phyloP scores from a whole-genome alignment of 371 early-diverging fungal species.

The Choanephora cucurbitarum region DNA sequence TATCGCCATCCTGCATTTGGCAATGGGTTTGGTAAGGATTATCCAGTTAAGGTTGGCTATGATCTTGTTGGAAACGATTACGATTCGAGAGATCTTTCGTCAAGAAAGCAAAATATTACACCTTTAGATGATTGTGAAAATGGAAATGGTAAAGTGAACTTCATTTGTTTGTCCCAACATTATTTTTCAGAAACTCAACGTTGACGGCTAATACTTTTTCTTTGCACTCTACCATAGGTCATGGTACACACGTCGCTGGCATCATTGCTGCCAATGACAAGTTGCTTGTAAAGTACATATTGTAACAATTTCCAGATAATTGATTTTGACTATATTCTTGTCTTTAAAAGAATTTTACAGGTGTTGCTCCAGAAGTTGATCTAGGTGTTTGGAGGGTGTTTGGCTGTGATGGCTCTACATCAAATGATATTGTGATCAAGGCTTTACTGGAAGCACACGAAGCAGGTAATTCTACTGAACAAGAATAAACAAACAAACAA shows the following conservation, averaged over 20 bases:
- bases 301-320: no score
- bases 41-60: slow-evolving; percentile 55
- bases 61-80: slow-evolving; percentile 57
- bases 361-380: slow-evolving; percentile 68
- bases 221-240: no score
- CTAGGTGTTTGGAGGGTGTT: slow-evolving; percentile 69
- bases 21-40: slow-evolving; percentile 64
- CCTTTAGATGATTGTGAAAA: slow-evolving; percentile 25
- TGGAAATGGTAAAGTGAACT: slow-evolving; percentile 21
- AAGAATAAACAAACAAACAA: no score
- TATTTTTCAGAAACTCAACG: no score
- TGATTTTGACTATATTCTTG: no score
- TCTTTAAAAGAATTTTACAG: slow-evolving; percentile 45
- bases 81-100: slow-evolving; percentile 18
- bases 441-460: slow-evolving; percentile 69
- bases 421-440: slow-evolving; percentile 65
- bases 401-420: slow-evolving; percentile 66
- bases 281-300: slow-evolving; percentile 15
- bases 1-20: slow-evolving; percentile 74
- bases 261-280: slow-evolving; percentile 61
- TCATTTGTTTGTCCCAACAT: slow-evolving; percentile 1
- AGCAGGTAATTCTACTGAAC: slow-evolving; percentile 40
- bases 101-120: slow-evolving; percentile 8
- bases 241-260: slow-evolving; percentile 69
- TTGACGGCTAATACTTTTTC: no score